These are phyloP conservation scores for Lactifluus pinguis DNA, from an alignment of 768 basidiomycete species.

Conservation along the genomic window DNA sequence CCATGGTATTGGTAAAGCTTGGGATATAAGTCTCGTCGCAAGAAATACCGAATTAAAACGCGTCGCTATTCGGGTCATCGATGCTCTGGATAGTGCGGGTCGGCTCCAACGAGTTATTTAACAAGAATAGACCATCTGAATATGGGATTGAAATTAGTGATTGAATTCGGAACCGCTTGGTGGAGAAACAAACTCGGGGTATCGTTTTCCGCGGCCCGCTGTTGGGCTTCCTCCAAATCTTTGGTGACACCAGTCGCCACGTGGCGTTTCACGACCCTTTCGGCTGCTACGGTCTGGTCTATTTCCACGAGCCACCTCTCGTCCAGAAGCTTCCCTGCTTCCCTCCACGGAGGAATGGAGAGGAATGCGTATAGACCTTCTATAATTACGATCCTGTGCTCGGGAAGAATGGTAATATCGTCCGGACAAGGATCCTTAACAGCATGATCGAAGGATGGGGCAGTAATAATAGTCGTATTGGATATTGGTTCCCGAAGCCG, in stretches of 20 bases:
- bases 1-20: not conserved
- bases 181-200: constrained; percentile 48
- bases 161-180: not conserved
- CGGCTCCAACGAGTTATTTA: constrained; percentile 31
- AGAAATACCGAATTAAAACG: not conserved
- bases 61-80: constrained; percentile 30
- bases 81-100: constrained; percentile 35
- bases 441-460: constrained; percentile 82
- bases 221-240: constrained; percentile 51
- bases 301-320: constrained; percentile 71
- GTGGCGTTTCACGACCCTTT: constrained; percentile 61
- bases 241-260: constrained; percentile 68
- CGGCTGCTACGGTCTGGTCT: constrained; percentile 44
- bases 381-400: constrained; percentile 72
- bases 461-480: constrained; percentile 34
- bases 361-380: constrained; percentile 89
- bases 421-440: constrained; percentile 74
- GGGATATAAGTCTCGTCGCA: not conserved
- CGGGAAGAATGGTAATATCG: constrained; percentile 45
- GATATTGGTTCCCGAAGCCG: constrained; percentile 36
- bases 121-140: constrained; percentile 37
- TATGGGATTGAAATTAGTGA: not conserved
- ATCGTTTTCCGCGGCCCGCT: constrained; percentile 73
- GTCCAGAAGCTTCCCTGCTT: constrained; percentile 56
- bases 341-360: constrained; percentile 60